phyloP scores from a whole-genome alignment of 2,329 filamentous ascomycete species.

The Cordyceps militaris region DNA sequence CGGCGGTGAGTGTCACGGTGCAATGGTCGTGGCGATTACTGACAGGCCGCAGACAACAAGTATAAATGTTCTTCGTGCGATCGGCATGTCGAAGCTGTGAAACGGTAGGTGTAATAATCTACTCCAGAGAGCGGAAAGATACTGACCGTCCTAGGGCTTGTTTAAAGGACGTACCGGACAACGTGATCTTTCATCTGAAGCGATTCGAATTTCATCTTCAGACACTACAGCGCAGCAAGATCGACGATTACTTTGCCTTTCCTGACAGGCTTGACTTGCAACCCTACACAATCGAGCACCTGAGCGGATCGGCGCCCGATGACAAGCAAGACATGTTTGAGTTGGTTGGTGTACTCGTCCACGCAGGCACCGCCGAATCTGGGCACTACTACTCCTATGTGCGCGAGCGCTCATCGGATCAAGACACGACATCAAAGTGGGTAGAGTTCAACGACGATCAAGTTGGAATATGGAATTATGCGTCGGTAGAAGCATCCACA shows the following conservation, averaged over 20 bases:
- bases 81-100: conserved; percentile 85
- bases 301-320: conserved; percentile 55
- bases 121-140: conserved; percentile 11
- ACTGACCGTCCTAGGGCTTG: conserved; percentile 56
- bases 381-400: conserved; percentile 98
- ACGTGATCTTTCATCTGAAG: conserved; percentile 92
- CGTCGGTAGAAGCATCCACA: conserved; percentile 65
- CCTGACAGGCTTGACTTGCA: conserved; percentile 77
- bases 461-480: conserved; percentile 68
- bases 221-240: conserved; percentile 77
- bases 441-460: conserved; percentile 91
- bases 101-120: conserved; percentile 47
- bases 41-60: conserved; percentile 65
- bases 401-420: conserved; percentile 59
- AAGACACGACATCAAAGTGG: conserved; percentile 52
- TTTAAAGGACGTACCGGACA: conserved; percentile 85
- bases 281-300: conserved; percentile 80
- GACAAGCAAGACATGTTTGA: conserved; percentile 72
- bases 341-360: conserved; percentile 89
- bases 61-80: conserved; percentile 94
- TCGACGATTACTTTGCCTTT: conserved; percentile 92
- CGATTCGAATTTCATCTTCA: conserved; percentile 75
- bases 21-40: conserved; percentile 18
- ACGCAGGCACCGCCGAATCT: conserved; percentile 85
- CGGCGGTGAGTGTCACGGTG: conserved; percentile 49